phyloP scores from a whole-genome alignment of 495 filamentous ascomycete species.

The Aspergillus indologenus region DNA sequence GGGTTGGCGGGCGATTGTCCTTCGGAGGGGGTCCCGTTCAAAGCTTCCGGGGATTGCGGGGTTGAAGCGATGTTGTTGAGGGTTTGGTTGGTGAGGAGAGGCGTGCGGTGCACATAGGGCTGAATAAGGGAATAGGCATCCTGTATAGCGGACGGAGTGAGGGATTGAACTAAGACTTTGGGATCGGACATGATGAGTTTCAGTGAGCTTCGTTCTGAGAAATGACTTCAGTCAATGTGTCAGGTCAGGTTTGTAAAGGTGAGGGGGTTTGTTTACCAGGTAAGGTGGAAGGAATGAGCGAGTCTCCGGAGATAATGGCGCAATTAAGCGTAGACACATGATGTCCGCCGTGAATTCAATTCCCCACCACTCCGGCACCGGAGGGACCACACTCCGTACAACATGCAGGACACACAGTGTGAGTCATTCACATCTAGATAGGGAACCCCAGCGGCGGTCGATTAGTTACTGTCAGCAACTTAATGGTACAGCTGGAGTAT shows the following conservation, averaged over 20 bases:
- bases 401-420: neutral
- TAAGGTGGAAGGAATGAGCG: neutral
- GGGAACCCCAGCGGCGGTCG: too few species aligned
- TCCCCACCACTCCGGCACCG: neutral
- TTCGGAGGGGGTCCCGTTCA: constrained; percentile 56
- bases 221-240: neutral
- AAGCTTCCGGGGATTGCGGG: constrained; percentile 52
- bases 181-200: constrained; percentile 1
- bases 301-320: neutral
- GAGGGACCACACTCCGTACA: neutral
- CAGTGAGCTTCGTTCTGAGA: neutral
- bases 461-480: too few species aligned
- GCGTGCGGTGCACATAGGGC: constrained; percentile 76
- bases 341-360: neutral
- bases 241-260: neutral
- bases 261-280: too few species aligned
- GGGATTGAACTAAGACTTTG: constrained; percentile 48
- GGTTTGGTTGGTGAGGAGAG: constrained; percentile 72
- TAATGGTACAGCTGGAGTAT: too few species aligned
- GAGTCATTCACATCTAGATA: neutral
- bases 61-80: constrained; percentile 73
- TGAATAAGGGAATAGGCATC: constrained; percentile 70
- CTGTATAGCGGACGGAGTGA: constrained; percentile 66
- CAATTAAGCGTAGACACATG: neutral
- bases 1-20: constrained; percentile 58